A percentile compares a stretch with the other conserved stretches of the same genome.
Conservation (phyloP, 2,329 filamentous ascomycete species). For the Phaeomoniella chlamydospora region DNA sequence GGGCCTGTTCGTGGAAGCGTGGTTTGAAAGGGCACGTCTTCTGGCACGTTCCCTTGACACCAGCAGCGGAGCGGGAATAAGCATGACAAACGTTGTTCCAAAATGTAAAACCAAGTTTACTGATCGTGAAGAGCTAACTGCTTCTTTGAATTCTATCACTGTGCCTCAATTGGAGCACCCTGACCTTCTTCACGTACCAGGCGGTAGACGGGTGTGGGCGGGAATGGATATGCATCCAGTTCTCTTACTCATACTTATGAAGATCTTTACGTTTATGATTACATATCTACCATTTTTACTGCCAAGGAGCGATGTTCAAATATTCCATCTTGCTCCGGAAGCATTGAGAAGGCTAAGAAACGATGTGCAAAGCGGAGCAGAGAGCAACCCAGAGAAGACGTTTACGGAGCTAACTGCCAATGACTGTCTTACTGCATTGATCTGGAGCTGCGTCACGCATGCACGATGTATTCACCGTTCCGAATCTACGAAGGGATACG, state of each 20-base stretch:
- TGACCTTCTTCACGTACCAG: not conserved
- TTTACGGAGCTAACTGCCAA: not conserved
- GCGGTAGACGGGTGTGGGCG: not conserved
- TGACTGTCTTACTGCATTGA: not conserved
- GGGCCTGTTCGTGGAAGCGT: not conserved
- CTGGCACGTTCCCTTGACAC: not conserved
- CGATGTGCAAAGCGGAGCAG: not conserved
- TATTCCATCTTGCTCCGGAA: not conserved
- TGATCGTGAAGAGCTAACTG: not conserved
- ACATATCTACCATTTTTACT: not conserved
- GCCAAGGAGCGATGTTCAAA: not conserved
- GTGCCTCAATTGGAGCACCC: not conserved
- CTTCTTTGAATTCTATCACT: not conserved
- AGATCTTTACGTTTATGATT: not conserved
- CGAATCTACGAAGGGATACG: not conserved
- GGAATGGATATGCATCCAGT: not conserved
- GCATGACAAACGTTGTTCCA: not conserved
- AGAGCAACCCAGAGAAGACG: not conserved
- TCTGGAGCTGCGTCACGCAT: not conserved
- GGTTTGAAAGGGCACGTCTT: not conserved
- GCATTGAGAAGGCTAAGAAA: not conserved
- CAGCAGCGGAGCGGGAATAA: not conserved
- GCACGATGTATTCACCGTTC: not conserved
- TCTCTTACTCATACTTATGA: not conserved
- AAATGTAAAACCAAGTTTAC: not conserved